Conservation (phyloP, 257 asterid genomes). For the Salvia splendens region DNA sequence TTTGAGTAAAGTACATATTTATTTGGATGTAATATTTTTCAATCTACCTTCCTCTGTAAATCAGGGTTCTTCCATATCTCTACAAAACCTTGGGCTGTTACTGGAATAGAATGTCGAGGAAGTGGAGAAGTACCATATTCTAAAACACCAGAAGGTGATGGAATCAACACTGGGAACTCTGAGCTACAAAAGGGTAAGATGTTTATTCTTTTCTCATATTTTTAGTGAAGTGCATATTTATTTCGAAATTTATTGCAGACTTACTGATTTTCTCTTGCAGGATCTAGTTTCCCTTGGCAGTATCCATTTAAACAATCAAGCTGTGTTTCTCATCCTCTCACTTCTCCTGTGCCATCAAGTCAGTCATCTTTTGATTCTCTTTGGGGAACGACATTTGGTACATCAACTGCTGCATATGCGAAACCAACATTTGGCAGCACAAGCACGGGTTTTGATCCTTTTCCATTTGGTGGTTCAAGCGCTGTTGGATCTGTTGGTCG, state of each 20-base stretch:
- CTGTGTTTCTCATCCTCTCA: slow-evolving; percentile 9
- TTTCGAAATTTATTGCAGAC: neutral
- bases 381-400: too few species aligned
- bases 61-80: too few species aligned
- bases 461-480: neutral
- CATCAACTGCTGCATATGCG: neutral
- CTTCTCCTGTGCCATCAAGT: neutral
- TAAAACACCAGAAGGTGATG: too few species aligned
- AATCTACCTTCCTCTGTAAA: too few species aligned
- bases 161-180: neutral
- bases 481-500: neutral
- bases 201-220: neutral
- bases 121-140: too few species aligned
- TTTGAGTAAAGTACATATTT: neutral
- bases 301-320: slow-evolving; percentile 27
- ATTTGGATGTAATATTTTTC: too few species aligned
- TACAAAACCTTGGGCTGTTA: too few species aligned
- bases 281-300: slow-evolving; percentile 14
- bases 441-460: neutral
- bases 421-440: slow-evolving; percentile 10
- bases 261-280: slow-evolving; percentile 22
- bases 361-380: neutral
- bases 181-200: slow-evolving; percentile 13
- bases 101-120: too few species aligned
- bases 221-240: neutral